These are phyloP conservation scores for Mortierella sp. DNA, from an alignment of 371 early-diverging fungal genomes.

Conservation along the genomic window DNA sequence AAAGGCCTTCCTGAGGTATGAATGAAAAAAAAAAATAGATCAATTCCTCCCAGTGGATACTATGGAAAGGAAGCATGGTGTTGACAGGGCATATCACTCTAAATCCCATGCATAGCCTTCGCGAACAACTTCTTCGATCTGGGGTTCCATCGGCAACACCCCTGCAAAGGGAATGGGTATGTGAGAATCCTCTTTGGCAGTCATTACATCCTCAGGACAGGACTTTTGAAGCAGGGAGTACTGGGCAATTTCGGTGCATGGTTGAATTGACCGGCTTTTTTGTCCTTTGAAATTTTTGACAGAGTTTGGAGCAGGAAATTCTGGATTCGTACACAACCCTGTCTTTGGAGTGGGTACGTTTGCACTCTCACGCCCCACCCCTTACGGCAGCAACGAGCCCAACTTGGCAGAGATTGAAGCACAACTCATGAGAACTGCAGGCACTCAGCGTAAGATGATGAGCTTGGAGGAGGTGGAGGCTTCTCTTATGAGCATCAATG, in stretches of 20 bases:
- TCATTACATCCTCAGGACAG: no score
- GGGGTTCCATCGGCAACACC: constrained; percentile 53
- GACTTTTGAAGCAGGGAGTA: no score
- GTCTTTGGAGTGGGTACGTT: constrained; percentile 48
- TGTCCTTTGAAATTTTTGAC: no score
- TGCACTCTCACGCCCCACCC: constrained; percentile 34
- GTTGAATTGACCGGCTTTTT: no score
- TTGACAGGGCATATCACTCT: not conserved
- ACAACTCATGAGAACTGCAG: constrained; percentile 57
- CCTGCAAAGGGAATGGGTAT: constrained; percentile 36
- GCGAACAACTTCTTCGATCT: constrained; percentile 51
- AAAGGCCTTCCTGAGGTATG: constrained; percentile 53
- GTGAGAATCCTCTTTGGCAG: constrained; percentile 1
- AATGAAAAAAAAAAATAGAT: not conserved
- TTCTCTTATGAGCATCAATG: constrained; percentile 60
- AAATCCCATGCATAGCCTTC: constrained; percentile 26
- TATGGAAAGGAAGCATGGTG: no score
- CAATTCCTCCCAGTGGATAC: not conserved
- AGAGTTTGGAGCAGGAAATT: constrained; percentile 24
- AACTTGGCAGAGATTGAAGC: constrained; percentile 70
- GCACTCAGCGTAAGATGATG: constrained; percentile 63
- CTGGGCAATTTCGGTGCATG: no score
- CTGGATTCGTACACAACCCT: constrained; percentile 43
- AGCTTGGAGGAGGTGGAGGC: constrained; percentile 80
- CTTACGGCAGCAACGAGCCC: constrained; percentile 29